phyloP scores from a whole-genome alignment of 768 basidiomycete genomes.

The Thelephora ganbajun region DNA sequence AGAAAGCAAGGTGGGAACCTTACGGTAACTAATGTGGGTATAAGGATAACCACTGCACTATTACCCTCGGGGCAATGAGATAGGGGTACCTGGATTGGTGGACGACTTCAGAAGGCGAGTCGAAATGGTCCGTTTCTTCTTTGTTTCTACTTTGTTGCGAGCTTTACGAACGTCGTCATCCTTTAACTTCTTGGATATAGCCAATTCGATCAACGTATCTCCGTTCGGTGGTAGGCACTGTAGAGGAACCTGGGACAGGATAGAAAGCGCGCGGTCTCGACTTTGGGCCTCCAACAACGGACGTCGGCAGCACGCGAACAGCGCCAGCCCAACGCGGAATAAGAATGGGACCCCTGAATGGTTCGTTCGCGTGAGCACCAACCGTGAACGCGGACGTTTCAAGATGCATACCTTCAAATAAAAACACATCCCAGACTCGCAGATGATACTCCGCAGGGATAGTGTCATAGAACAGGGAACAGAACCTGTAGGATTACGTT shows the following conservation, averaged over 20 bases:
- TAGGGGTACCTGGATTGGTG: conserved; percentile 8
- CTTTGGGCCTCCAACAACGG: conserved; percentile 36
- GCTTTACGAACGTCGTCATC: conserved; percentile 72
- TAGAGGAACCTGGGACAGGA: conserved; percentile 37
- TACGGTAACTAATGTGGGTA: too few relatives aligned
- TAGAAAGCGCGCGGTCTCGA: conserved; percentile 30
- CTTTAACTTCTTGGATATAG: conserved; percentile 54
- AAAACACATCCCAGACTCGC: conserved; percentile 72
- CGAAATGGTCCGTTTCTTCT: conserved; percentile 45
- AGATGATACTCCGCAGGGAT: conserved; percentile 53
- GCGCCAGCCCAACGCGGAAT: conserved; percentile 56
- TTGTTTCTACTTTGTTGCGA: conserved; percentile 61
- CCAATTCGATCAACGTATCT: conserved; percentile 49
- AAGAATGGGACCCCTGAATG: conserved; percentile 53
- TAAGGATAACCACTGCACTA: too few relatives aligned
- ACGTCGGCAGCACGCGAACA: conserved; percentile 47
- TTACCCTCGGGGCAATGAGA: conserved; percentile 14
- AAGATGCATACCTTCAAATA: conserved; percentile 51
- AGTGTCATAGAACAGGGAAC: conserved; percentile 51
- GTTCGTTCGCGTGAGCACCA: background rate
- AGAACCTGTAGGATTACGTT: conserved; percentile 37
- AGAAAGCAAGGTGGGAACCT: too few relatives aligned
- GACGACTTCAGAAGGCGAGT: conserved; percentile 13
- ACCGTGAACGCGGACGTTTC: background rate
- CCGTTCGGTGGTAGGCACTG: conserved; percentile 42